Percentiles rank a stretch among this genome's conserved stretches.
Evolutionary conservation across 2,329 filamentous ascomycete genomes (phyloP).

Genomic region (Fonsecaea monophora): DNA sequence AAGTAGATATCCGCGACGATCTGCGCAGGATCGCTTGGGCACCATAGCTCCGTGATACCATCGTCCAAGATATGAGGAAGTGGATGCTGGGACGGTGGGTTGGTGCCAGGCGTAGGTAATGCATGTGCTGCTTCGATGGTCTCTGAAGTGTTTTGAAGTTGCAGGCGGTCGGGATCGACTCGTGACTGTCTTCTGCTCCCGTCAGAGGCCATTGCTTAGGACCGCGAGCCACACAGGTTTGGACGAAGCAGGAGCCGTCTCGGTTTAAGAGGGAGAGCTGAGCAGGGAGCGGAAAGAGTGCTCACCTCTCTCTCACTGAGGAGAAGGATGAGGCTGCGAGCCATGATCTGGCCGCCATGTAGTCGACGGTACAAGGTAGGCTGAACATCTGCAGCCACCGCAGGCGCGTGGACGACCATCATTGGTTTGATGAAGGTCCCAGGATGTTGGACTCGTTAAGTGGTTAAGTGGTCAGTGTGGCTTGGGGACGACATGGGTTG

Average conservation of each 20-base stretch:
- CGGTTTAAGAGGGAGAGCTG: neutral
- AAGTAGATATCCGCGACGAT: slow-evolving; percentile 38
- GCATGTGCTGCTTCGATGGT: neutral
- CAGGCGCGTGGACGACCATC: neutral
- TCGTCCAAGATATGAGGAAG: slow-evolving; percentile 4
- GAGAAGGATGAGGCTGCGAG: neutral
- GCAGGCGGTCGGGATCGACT: neutral
- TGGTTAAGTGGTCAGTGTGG: neutral
- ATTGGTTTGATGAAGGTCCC: neutral
- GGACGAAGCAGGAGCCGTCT: neutral
- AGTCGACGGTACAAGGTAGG: neutral
- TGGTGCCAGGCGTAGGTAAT: neutral
- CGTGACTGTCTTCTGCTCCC: neutral
- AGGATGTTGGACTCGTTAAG: neutral
- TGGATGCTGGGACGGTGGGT: neutral
- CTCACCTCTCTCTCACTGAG: neutral
- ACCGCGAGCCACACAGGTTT: too few species aligned
- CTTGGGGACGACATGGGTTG: neutral
- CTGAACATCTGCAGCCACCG: neutral
- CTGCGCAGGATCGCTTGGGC: neutral
- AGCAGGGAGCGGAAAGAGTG: neutral
- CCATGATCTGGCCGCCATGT: neutral
- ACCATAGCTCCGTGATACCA: slow-evolving; percentile 18
- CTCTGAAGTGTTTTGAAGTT: neutral
- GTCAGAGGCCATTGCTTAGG: neutral